Base-by-base conservation (phyloP, 129 eudicot species). In the Chrysanthemum seticuspe region DNA sequence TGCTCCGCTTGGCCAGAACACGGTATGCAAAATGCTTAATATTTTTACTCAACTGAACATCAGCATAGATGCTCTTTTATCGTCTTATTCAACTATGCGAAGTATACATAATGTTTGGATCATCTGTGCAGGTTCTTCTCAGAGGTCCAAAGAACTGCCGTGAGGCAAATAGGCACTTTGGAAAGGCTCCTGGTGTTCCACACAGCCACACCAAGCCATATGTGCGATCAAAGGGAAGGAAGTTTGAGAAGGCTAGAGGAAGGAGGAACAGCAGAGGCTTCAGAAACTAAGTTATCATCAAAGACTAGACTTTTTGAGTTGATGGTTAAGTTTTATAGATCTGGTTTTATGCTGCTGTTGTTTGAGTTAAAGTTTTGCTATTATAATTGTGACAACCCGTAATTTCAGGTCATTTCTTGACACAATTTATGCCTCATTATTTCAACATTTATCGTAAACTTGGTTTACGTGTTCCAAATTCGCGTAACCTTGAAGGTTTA, bases 191-290 rank as follows among this genome's bases (percentile, higher is more conserved):
- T 63, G 89, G 91, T 83, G 96, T 89, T 49, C 96, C 89, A 6
- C 91, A 89, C 81, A 86, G 89, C 63, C 96, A 89, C 76, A 89
- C 96, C 45, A 89, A 89, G 72, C 89, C 96, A 0, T 89, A 89
- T 45, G 91, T 89, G 34, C 78, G 96, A 58, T 53, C 91, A 49
- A 83, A 68, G 67, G 96, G 91, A 68, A 77, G 89, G 74, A 89
- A 86, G 45, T 86, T 89, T 62, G 92, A 89, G 75, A 71, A 72
- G 57, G 91, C 92, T 2, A 82, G 96, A 78, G 96, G 91, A 70
- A 82, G 78, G 67, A 86, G 96, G 77, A 86, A 89, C 82, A 86
- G 91, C 87, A 82, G 81, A 60, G 96, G 96, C 62, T 89, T 83
- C 84, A 79, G 86, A 51, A 81, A 73, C 74, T 89, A 76, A 86